Base-by-base conservation (phyloP, 768 basidiomycete genomes). In the Tephrocybe sp. region DNA sequence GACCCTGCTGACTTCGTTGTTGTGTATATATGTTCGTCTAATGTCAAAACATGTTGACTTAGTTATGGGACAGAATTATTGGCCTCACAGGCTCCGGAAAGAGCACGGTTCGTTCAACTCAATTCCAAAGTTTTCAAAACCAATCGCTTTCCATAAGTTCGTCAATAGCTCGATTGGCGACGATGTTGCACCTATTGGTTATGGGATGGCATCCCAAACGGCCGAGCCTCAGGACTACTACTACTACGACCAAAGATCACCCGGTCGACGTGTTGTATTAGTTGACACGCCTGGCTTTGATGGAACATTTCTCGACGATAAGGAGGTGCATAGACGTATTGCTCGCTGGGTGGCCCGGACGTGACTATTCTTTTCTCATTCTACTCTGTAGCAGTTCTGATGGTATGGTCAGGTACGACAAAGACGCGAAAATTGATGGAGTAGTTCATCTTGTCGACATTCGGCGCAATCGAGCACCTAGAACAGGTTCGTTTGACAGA, bases 221-320 rank as follows among this genome's bases (percentile, higher is more conserved):
- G 5, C 22, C 9, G 18, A 25, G 25, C 34, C 18, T n/a, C 34
- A 46, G 13, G 16, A 24, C n/a, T 46, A 46, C 18, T 26, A 15
- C 15, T 46, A 26, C 34, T 25, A n/a, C 34, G 34, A 46, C 25
- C 16, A 8, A 26, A 18, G 18, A 26, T 35, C 37, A 3, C 34
- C 32, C 3, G 52, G 51, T 9, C 34, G 25, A 11, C 56, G 51
- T 16, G 32, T 57, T 11, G 49, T 57, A 6, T 18, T 59, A 9
- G 41, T 59, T 16, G 58, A 59, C 28, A 59, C 55, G 1, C 58
- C 58, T 18, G 58, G 58, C 5, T 59, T 59, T 35, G 55, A 59
- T 22, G 49, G 49, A 26, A 56, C 58, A 3, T 44, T 45, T 37
- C 19, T 28, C 12, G 34, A 40, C n/a, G 54, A 59, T 24, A 13